Evolutionary conservation across 75 land plant genomes (phyloP).

Genomic region (Selaginella tamariscina): DNA sequence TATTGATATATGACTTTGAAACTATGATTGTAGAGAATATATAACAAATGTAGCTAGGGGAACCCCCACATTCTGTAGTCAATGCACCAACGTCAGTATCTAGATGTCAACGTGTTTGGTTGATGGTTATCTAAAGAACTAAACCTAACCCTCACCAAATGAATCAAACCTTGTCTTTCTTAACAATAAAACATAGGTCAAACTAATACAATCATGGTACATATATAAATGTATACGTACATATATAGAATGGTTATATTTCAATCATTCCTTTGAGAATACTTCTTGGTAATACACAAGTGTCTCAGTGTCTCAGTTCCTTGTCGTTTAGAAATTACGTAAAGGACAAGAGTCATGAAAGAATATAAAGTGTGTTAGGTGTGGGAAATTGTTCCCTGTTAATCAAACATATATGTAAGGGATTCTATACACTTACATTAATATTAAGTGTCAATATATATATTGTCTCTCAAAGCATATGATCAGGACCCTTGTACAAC

Average conservation of each 20-base stretch:
- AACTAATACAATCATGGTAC: background rate
- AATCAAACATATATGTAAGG: too few species aligned
- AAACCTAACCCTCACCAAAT: too few species aligned
- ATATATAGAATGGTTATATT: background rate
- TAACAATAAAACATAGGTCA: too few species aligned
- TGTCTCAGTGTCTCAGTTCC: background rate
- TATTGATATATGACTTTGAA: background rate
- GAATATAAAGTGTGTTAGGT: background rate
- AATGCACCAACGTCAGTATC: background rate
- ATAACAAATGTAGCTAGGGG: background rate
- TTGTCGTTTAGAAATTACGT: conserved; percentile 1
- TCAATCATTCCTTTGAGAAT: background rate
- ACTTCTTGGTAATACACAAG: background rate
- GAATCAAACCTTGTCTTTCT: too few species aligned
- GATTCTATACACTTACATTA: too few species aligned
- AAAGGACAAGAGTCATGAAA: background rate
- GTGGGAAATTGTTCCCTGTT: background rate
- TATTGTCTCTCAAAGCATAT: too few species aligned
- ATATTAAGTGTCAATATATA: too few species aligned
- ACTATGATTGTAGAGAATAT: background rate
- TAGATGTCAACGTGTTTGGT: too few species aligned
- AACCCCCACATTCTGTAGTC: background rate
- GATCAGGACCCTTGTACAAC: too few species aligned
- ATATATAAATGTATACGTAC: background rate
- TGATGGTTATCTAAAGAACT: too few species aligned